phyloP scores from a whole-genome alignment of 192 early-diverging fungal genomes.

The Diversispora eburnea region DNA sequence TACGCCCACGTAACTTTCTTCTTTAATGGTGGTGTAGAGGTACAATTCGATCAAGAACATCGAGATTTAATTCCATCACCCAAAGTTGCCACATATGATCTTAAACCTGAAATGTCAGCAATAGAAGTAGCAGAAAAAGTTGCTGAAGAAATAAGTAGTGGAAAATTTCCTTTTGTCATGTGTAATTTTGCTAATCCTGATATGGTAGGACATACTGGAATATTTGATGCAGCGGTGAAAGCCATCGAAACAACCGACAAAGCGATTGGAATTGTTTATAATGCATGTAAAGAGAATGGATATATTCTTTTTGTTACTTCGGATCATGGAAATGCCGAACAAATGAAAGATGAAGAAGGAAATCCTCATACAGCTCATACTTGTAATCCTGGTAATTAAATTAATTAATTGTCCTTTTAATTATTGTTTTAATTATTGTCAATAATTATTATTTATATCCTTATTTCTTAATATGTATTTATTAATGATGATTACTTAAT shows the following conservation, averaged over 20 bases:
- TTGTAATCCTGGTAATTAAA: constrained; percentile 41
- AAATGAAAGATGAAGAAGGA: constrained; percentile 86
- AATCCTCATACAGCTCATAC: constrained; percentile 98
- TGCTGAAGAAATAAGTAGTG: constrained; percentile 69
- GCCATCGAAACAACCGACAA: constrained; percentile 94
- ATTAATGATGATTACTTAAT: not conserved
- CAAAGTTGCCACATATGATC: constrained; percentile 97
- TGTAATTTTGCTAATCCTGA: constrained; percentile 99
- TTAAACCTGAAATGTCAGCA: constrained; percentile 94
- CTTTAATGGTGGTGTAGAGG: constrained; percentile 98
- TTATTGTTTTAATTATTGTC: too few species aligned
- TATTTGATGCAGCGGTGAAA: constrained; percentile 86
- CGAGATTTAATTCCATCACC: constrained; percentile 89
- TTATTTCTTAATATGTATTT: not conserved
- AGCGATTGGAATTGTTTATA: constrained; percentile 89
- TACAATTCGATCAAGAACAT: constrained; percentile 84
- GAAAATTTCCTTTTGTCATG: constrained; percentile 93
- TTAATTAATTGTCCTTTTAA: not conserved
- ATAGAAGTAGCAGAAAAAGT: constrained; percentile 85
- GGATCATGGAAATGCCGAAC: constrained; percentile 99
- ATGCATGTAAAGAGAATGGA: constrained; percentile 84
- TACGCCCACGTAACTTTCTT: constrained; percentile 99
- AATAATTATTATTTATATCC: not conserved
- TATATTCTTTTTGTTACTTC: constrained; percentile 94
- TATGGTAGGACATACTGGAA: constrained; percentile 97